Evolutionary conservation across 192 early-diverging fungal species (phyloP).

Genomic region (Gaertneriomyces semiglobifer): DNA sequence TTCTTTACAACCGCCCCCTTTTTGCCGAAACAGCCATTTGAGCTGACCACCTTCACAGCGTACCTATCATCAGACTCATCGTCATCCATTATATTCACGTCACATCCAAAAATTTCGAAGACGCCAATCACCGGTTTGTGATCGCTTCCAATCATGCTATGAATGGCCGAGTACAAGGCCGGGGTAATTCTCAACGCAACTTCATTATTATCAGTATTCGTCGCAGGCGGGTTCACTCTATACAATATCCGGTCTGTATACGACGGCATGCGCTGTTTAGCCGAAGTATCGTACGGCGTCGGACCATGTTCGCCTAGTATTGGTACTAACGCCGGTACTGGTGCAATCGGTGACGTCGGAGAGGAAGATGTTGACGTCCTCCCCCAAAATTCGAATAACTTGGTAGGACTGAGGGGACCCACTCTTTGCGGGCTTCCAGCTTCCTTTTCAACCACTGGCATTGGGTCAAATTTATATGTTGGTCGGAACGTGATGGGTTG

Average conservation of each 20-base stretch:
- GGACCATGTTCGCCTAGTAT: too few species aligned
- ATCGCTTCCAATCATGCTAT: slow-evolving; percentile 68
- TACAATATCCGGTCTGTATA: slow-evolving; percentile 93
- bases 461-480: slow-evolving; percentile 85
- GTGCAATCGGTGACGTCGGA: slow-evolving; percentile 1
- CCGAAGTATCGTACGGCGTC: slow-evolving; percentile 39
- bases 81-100: too few species aligned
- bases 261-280: slow-evolving; percentile 76
- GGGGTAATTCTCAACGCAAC: slow-evolving; percentile 31
- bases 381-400: too few species aligned
- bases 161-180: slow-evolving; percentile 49
- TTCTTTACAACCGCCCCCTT: too few species aligned
- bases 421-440: too few species aligned
- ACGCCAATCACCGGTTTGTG: slow-evolving; percentile 77
- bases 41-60: too few species aligned
- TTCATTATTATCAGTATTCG: background rate
- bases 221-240: slow-evolving; percentile 45
- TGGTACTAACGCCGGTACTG: slow-evolving; percentile 60
- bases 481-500: slow-evolving; percentile 72
- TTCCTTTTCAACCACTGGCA: background rate
- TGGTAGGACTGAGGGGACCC: too few species aligned
- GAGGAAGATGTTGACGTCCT: background rate
- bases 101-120: background rate
- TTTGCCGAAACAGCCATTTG: too few species aligned
- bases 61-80: too few species aligned